Evolutionary conservation across 371 early-diverging fungal species (phyloP), one percentile per base, ranked within the genome.

Genomic region (Saksenaea vasiformis): DNA sequence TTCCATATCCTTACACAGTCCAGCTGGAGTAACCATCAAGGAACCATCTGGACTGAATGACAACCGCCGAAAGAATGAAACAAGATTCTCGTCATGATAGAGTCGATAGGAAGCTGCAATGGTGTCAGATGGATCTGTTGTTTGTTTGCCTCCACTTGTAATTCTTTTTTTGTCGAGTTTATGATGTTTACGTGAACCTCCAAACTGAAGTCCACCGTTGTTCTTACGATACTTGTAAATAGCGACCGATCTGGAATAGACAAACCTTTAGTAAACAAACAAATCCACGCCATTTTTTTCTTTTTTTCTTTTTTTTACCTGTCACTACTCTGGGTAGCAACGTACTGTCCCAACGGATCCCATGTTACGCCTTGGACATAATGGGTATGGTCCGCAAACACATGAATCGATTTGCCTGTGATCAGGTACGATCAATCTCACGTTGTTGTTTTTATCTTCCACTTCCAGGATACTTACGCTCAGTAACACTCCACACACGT

Each of bases 331-430:
- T 97, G 98, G 4, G 97, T 93, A 1, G 91, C 94, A 5, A 97
- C 72, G 68, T 82, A 95, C 70, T 91, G 79, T 13, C 90, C 90
- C n/a, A 92, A 72, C 1, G 98, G 97, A 74, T 97, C 98, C 97
- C 97, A 98, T 7, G 92, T 86, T 1, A 97, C 95, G 31, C 98
- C 98, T 79, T 97, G 97, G 10, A 98, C 96, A 72, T 93, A 95
- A 66, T 97, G 95, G 22, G 83, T 78, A 70, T 98, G 97, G 59
- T 95, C 95, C 1, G 88, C 78, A 56, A 96, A 78, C 5, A 91
- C 88, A 60, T 91, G 90, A 36, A 95, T 75, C 62, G 92, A 91
- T 53, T 82, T 84, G 57, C 87, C 95, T 90, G 76, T 41, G 57
- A 59, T 59, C 1, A 41, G 2, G 9, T 13, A 17, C 51, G 11